Conservation (phyloP, 176 grass and related monocot genomes). For the Lolium perenne region DNA sequence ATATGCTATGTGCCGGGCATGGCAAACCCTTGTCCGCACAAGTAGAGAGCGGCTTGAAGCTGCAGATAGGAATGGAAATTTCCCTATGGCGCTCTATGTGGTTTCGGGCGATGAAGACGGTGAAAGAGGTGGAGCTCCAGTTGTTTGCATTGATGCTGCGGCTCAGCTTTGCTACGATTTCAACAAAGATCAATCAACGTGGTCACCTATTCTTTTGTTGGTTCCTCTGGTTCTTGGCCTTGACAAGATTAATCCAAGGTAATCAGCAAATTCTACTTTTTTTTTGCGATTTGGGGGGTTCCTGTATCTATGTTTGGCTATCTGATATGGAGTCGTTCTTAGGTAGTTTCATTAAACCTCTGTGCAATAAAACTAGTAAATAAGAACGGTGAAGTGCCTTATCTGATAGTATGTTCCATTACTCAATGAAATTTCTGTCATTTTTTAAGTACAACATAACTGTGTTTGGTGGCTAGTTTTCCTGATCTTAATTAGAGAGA, state of each 20-base stretch:
- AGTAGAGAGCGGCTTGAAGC: slow-evolving; percentile 53
- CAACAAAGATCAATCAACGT: slow-evolving; percentile 49
- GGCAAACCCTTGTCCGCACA: slow-evolving; percentile 82
- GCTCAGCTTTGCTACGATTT: slow-evolving; percentile 74
- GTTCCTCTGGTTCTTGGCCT: slow-evolving; percentile 95
- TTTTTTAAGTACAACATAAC: not conserved
- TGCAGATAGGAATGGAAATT: slow-evolving; percentile 45
- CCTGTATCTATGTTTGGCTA: slow-evolving; percentile 3
- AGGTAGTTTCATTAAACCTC: not conserved
- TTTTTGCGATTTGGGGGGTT: not conserved
- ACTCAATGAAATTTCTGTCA: not conserved
- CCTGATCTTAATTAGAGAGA: slow-evolving; percentile 21
- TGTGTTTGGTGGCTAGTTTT: not conserved
- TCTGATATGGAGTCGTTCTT: not conserved
- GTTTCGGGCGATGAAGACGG: slow-evolving; percentile 97
- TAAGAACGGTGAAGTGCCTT: not conserved
- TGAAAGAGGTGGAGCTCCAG: slow-evolving; percentile 96
- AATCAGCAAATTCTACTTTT: slow-evolving; percentile 31
- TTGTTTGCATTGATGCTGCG: slow-evolving; percentile 82
- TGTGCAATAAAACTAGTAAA: not conserved
- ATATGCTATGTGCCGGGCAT: slow-evolving; percentile 94
- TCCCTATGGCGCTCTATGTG: slow-evolving; percentile 88
- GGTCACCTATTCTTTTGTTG: slow-evolving; percentile 85
- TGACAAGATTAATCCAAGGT: slow-evolving; percentile 98
- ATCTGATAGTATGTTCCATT: not conserved